Base-by-base conservation (phyloP, 495 filamentous ascomycete species). In the Lasiosphaeria hispida region DNA sequence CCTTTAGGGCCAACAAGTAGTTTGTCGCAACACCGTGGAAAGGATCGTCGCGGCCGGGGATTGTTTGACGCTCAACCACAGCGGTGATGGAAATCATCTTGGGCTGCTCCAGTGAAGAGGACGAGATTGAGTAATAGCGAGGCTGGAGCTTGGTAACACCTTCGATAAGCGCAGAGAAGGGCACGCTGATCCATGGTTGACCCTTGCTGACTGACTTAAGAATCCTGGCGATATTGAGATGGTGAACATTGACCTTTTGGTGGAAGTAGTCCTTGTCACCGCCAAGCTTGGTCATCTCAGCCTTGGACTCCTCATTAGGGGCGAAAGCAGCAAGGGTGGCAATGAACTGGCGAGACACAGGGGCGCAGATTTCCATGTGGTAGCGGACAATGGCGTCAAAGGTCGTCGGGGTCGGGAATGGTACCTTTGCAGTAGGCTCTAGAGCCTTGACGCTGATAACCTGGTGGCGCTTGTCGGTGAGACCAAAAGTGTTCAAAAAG, bases 41-140 rank as follows among this genome's bases (percentile, higher is more conserved):
- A 37, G 94, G 72, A 66, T 97, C 87, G 10, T 83, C 80, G 44
- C 87, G 85, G 57, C 90, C 90, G 23, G 92, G 88, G 56, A 93
- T 80, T 38, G 81, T 72, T 60, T 89, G 77, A 39, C 87, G 87
- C 72, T 96, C 95, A 56, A 99, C 94, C 37, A 97, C 90, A 55
- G 93, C 93, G 3, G 94, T 99, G 63, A 99, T 87, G 59, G 94
- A 88, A 61, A 97, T 89, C 76, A 90, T 87, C 69, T 95, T 86
- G 73, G 94, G 92, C 59, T 99, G 92, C 39, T 96, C 94, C 9
- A 91, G 72, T 18, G 94, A 97, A 0, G 93, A 97, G 0, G 95
- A 97, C 18, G 94, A 99, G 72, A 99, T 99, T 19, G 95, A 97
- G 79, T 99, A 99, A 80, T 97, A 99, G 33, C 94, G 90, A 8